Percentiles rank a stretch among this genome's conserved stretches.
phyloP scores from a whole-genome alignment of 2,329 filamentous ascomycete genomes.

The Herpotrichia juniperi region DNA sequence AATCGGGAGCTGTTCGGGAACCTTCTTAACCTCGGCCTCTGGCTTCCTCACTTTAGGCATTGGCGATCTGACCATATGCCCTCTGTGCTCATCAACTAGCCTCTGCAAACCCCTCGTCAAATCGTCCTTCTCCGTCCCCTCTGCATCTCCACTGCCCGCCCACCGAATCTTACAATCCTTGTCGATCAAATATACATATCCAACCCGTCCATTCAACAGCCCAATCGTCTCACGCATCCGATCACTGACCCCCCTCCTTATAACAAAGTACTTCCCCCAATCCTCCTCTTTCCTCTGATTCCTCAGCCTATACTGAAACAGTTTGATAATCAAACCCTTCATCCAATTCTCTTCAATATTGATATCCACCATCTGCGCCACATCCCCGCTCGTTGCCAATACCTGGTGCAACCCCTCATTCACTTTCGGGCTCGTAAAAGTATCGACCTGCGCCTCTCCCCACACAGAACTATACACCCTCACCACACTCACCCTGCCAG shows the following conservation, averaged over 20 bases:
- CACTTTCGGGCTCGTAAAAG: slow-evolving; percentile 66
- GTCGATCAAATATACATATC: slow-evolving; percentile 92
- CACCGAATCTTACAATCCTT: slow-evolving; percentile 87
- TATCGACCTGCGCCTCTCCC: slow-evolving; percentile 80
- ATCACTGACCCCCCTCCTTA: slow-evolving; percentile 62
- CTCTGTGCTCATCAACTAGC: slow-evolving; percentile 55
- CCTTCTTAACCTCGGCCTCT: not conserved
- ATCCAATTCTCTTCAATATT: slow-evolving; percentile 85
- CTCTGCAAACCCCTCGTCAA: slow-evolving; percentile 69
- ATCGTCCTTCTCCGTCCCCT: slow-evolving; percentile 69
- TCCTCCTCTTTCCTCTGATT: slow-evolving; percentile 55
- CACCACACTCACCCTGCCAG: slow-evolving; percentile 77
- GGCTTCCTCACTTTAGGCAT: not conserved
- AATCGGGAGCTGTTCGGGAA: not conserved
- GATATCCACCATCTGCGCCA: slow-evolving; percentile 79
- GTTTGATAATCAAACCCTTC: slow-evolving; percentile 61
- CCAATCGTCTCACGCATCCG: slow-evolving; percentile 65
- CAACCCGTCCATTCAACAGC: slow-evolving; percentile 87
- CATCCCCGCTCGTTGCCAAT: slow-evolving; percentile 58
- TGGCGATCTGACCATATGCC: not conserved
- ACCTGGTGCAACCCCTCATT: slow-evolving; percentile 74
- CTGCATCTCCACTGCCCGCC: slow-evolving; percentile 80
- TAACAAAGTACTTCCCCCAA: slow-evolving; percentile 65
- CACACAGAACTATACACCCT: slow-evolving; percentile 82
- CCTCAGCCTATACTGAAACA: slow-evolving; percentile 60